Conservation (phyloP, 2,329 filamentous ascomycete species). For the Rutstroemia sp. region DNA sequence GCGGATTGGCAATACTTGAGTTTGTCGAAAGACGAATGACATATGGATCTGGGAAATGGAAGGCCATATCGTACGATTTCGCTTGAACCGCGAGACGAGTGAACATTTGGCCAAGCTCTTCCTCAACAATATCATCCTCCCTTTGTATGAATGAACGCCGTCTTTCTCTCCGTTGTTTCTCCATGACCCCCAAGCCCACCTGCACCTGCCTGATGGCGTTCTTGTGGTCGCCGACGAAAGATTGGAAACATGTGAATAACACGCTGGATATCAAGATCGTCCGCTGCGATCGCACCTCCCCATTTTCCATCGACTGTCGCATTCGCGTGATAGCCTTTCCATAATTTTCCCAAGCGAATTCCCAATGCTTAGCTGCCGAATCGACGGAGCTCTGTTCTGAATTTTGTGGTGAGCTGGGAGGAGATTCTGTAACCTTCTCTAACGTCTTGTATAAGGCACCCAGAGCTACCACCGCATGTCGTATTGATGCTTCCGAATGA, state of each 20-base stretch:
- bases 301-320: constrained; percentile 36
- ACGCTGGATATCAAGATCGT: constrained; percentile 57
- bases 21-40: constrained; percentile 45
- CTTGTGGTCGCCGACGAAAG: constrained; percentile 55
- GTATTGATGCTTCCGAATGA: constrained; percentile 52
- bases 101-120: constrained; percentile 56
- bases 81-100: constrained; percentile 56
- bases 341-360: constrained; percentile 53
- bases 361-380: constrained; percentile 45
- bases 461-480: constrained; percentile 58
- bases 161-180: constrained; percentile 43
- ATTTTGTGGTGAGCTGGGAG: constrained; percentile 31
- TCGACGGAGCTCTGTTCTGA: constrained; percentile 25
- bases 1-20: constrained; percentile 17
- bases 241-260: constrained; percentile 61
- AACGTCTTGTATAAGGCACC: constrained; percentile 61
- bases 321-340: constrained; percentile 47
- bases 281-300: constrained; percentile 38
- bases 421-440: constrained; percentile 46
- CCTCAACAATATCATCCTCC: constrained; percentile 26
- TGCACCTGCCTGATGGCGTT: constrained; percentile 57
- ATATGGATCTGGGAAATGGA: constrained; percentile 56
- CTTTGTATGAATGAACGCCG: constrained; percentile 25
- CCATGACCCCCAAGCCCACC: constrained; percentile 46
- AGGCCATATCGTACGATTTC: constrained; percentile 62